phyloP scores from a whole-genome alignment of 2,329 filamentous ascomycete species.

The Botryosphaeria dothidea region DNA sequence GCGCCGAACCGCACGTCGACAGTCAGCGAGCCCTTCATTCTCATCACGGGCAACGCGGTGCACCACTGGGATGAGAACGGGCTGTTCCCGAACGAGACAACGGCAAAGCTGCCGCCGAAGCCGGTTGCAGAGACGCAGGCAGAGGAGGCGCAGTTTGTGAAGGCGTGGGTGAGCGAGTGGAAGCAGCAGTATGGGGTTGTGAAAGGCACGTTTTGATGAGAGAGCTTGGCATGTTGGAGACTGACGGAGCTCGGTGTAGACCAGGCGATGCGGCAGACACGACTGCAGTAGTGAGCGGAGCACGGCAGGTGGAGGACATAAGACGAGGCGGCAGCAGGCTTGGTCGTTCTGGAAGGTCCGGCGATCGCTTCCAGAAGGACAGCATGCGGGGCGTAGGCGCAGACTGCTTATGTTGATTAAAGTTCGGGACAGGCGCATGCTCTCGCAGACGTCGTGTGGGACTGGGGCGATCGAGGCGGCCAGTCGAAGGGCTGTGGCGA shows the following conservation, averaged over 20 bases:
- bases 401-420: slow-evolving; percentile 1
- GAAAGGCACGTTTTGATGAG: slow-evolving; percentile 4
- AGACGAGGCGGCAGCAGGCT: neutral
- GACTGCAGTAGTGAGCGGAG: slow-evolving; percentile 5
- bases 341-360: neutral
- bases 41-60: slow-evolving; percentile 68
- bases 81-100: slow-evolving; percentile 64
- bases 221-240: neutral
- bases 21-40: slow-evolving; percentile 66
- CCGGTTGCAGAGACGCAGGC: slow-evolving; percentile 61
- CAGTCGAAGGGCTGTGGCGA: neutral
- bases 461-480: neutral
- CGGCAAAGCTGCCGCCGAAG: slow-evolving; percentile 57
- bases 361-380: neutral
- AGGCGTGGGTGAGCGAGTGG: slow-evolving; percentile 68
- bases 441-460: too few species aligned
- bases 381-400: neutral
- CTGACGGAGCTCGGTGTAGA: slow-evolving; percentile 2
- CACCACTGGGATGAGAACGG: slow-evolving; percentile 82
- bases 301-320: neutral
- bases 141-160: slow-evolving; percentile 62
- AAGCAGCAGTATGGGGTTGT: slow-evolving; percentile 18
- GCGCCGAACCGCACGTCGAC: slow-evolving; percentile 61
- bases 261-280: neutral
- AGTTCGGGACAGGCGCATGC: neutral